Base-by-base conservation (phyloP, 139 green algal species). In the Coccomyxa sp. region DNA sequence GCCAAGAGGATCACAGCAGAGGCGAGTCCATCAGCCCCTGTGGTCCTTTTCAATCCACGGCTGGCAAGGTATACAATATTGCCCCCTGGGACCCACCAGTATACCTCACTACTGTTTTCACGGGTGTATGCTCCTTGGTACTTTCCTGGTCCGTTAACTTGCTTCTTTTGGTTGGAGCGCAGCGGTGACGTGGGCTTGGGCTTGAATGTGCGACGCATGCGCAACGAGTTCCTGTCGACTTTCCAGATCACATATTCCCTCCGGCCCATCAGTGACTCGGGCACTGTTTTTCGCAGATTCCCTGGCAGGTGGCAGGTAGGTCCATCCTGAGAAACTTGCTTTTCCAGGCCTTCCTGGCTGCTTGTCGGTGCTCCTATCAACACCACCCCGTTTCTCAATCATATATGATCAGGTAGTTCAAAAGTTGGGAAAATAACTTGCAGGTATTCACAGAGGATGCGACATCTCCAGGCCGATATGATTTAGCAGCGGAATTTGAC, bases 121-220 rank as follows among this genome's bases (percentile, higher is more conserved):
- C 21, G 9, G 66, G 31, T 31, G 27, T n/a, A 77, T 77, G 0
- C 31, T 18, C 23, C 45, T 10, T 77, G 28, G 27, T 77, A n/a
- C 71, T 77, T 9, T 77, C 21, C 68, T 13, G 14, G 68, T 28
- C 60, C 16, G 60, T 71, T 1, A 51, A 51, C 10, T 45, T 31
- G 10, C 75, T 23, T 45, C 31, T 57, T 58, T 79, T 23, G 30
- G 15, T 16, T 31, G 27, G n/a, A 14, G 23, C 82, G 66, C 90
- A 96, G 92, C 86, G 96, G 95, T 17, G 96, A 99, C 76, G 95
- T 98, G 59, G 96, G 96, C 11, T 88, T 99, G 38, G 96, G 96
- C 13, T 86, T 99, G 66, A 98, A 96, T 82, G 90, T 96, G 59
- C 90, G 96, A 28, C 90, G 95, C 63, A 87, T 98, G 88, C 88